Base-by-base conservation (phyloP, 2,329 filamentous ascomycete genomes). In the Lasiodiplodia sp. region DNA sequence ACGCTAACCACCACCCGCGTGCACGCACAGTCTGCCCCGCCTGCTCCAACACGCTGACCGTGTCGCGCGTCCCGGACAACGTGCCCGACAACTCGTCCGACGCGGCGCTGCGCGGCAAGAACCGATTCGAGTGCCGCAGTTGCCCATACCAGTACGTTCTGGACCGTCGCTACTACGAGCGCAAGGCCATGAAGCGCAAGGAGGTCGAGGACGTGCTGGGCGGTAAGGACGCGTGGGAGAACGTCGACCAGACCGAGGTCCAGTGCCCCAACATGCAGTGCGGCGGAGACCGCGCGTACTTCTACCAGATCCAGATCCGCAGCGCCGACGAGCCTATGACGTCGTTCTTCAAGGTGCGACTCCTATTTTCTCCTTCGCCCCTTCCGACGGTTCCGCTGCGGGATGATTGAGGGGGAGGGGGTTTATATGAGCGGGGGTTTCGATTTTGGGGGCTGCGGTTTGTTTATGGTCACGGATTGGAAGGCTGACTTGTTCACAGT, bases 311-410 rank as follows among this genome's bases (percentile, higher is more conserved):
- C 74, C 96, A 99, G 86, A 98, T 98, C 82, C 90, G 96, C 74
- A 97, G 93, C 85, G 96, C 96, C 65, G 96, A 99, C 83, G 96
- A 99, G 86, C 96, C 96, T 70, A 97, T 97, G 92, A 99, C 96
- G 73, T 95, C 90, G 70, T 98, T 98, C 82, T 96, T 91, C 83
- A 96, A 94, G 88, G 92, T 93, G 76, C 44, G 44, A n/a, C 40
- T 47, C 8, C 12, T 47, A 21, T 47, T 47, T 21, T 47, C n/a
- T 21, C 11, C 18, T 5, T 5, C 11, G 18, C 10, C 18, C 11
- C 18, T 21, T 8, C 18, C 7, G 44, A 47, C 16, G 18, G 44
- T 47, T 47, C n/a, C 18, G 44, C 31, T 21, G 44, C 18, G n/a
- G 18, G 44, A 47, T 21, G 18, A 21, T 47, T n/a, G 8, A n/a